These are phyloP conservation scores for Mortierella sp. DNA, from an alignment of 371 early-diverging fungal species.

Conservation along the genomic window DNA sequence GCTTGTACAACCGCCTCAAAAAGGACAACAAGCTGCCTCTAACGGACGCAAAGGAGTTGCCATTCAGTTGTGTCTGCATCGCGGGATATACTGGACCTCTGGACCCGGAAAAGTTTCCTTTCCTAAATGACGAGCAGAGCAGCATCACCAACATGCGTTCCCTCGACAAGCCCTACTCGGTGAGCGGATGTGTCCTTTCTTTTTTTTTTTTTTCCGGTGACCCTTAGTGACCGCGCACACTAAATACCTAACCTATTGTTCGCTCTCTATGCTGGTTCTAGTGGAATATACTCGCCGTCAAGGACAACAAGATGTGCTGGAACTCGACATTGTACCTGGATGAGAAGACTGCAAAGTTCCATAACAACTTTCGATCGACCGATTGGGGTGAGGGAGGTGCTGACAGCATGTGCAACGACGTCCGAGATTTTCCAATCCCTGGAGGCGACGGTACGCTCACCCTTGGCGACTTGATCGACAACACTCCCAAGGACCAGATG, in stretches of 20 bases:
- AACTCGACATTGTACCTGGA: conserved; percentile 16
- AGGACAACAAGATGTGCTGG: conserved; percentile 24
- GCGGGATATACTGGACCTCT: conserved; percentile 12
- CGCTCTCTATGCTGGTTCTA: neutral
- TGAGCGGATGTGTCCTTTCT: neutral
- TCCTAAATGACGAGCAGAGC: neutral
- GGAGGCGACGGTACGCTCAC: conserved; percentile 18
- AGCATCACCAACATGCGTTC: neutral
- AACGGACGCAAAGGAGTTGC: neutral
- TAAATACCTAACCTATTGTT: neutral
- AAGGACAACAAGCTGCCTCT: conserved; percentile 6
- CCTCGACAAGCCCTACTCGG: conserved; percentile 14
- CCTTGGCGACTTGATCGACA: conserved; percentile 28
- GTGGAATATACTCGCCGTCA: conserved; percentile 15
- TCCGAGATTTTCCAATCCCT: conserved; percentile 17
- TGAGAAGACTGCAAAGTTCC: neutral
- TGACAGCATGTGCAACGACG: conserved; percentile 17
- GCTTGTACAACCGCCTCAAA: neutral
- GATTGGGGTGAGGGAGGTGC: conserved; percentile 25
- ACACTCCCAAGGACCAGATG: conserved; percentile 21
- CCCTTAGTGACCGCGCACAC: neutral
- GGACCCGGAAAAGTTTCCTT: conserved; percentile 9
- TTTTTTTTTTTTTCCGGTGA: neutral
- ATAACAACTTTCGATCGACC: conserved; percentile 13
- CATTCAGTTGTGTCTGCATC: conserved; percentile 15